phyloP scores from a whole-genome alignment of 768 basidiomycete genomes.

The Chlorophyllum brunneum region DNA sequence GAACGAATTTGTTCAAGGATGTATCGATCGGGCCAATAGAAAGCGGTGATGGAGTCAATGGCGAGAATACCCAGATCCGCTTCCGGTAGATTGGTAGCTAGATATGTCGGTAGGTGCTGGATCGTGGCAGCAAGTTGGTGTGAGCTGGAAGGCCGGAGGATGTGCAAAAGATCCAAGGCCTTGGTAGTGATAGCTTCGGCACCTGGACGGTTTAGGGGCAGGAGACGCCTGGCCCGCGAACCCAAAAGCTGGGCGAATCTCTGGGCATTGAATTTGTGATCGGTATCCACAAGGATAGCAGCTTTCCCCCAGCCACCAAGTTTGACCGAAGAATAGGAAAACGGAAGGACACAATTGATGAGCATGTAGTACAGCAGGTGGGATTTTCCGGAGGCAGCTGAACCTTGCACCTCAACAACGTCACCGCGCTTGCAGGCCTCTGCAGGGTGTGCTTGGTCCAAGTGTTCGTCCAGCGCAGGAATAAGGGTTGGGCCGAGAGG shows the following conservation, averaged over 20 bases:
- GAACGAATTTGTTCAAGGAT: slow-evolving; percentile 48
- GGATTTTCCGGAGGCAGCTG: slow-evolving; percentile 72
- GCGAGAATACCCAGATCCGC: slow-evolving; percentile 62
- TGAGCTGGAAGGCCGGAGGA: slow-evolving; percentile 69
- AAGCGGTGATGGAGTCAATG: slow-evolving; percentile 73
- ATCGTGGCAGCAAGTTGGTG: slow-evolving; percentile 68
- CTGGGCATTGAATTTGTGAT: slow-evolving; percentile 56
- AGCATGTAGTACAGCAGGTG: slow-evolving; percentile 70
- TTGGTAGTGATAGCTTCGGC: slow-evolving; percentile 12
- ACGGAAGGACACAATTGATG: slow-evolving; percentile 54
- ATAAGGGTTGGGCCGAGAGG: slow-evolving; percentile 27
- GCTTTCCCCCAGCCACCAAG: slow-evolving; percentile 62
- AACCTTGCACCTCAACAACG: slow-evolving; percentile 74
- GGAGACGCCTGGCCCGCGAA: slow-evolving; percentile 35
- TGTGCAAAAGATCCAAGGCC: slow-evolving; percentile 53
- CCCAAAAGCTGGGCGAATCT: slow-evolving; percentile 53
- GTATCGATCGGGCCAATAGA: slow-evolving; percentile 77
- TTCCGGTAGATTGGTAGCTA: slow-evolving; percentile 41
- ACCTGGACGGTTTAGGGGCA: slow-evolving; percentile 20
- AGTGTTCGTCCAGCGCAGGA: slow-evolving; percentile 30
- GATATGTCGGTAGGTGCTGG: slow-evolving; percentile 51
- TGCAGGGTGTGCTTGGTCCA: slow-evolving; percentile 12
- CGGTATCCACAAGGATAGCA: slow-evolving; percentile 69
- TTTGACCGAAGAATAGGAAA: slow-evolving; percentile 21
- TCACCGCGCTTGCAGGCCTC: slow-evolving; percentile 44